These are phyloP conservation scores for Alternaria consortialis DNA, from an alignment of 2,329 filamentous ascomycete genomes.

Conservation along the genomic window DNA sequence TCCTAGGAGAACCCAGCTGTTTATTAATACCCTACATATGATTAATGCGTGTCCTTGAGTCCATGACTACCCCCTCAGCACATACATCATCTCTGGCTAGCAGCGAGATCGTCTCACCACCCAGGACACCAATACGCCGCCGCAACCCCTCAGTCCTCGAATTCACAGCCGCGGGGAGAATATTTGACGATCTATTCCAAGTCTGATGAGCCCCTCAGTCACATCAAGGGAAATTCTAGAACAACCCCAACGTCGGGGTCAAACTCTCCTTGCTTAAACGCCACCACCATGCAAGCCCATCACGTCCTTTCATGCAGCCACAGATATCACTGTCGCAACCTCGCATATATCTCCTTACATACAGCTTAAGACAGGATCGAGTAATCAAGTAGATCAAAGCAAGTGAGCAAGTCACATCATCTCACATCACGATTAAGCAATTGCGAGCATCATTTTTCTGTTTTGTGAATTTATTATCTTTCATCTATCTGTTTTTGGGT, in stretches of 20 bases:
- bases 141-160: neutral
- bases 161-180: neutral
- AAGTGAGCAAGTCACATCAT: neutral
- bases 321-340: neutral
- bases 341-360: neutral
- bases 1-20: neutral
- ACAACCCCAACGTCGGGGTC: neutral
- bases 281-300: constrained; percentile 1
- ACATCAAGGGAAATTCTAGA: neutral
- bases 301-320: neutral
- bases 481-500: neutral
- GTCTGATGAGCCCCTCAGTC: too few relatives aligned
- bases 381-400: neutral
- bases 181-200: neutral
- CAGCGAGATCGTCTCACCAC: neutral
- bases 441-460: too few relatives aligned
- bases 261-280: neutral
- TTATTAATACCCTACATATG: neutral
- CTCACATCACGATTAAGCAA: neutral
- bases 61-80: neutral
- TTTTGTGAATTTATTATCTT: neutral
- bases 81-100: neutral
- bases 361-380: neutral
- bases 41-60: neutral
- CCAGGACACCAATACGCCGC: neutral